Evolutionary conservation across 2,329 filamentous ascomycete genomes (phyloP).

Genomic region (Fusarium sp.): DNA sequence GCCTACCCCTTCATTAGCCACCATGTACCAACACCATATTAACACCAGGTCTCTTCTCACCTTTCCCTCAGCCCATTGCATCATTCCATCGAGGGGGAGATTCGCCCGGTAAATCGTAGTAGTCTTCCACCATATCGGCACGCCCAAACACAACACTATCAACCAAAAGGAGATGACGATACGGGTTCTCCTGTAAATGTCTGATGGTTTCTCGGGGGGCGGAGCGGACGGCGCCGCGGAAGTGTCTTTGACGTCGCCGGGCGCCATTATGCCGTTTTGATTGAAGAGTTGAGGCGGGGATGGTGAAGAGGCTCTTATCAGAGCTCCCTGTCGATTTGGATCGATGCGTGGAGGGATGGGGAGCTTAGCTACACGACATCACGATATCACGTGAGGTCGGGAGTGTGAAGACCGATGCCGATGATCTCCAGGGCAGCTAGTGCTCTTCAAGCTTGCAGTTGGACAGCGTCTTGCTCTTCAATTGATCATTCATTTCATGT

Average conservation of each 20-base stretch:
- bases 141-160: slow-evolving; percentile 81
- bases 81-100: slow-evolving; percentile 86
- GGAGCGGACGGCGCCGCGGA: slow-evolving; percentile 47
- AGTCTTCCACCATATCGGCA: slow-evolving; percentile 96
- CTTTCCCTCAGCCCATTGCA: slow-evolving; percentile 90
- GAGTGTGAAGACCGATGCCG: slow-evolving; percentile 32
- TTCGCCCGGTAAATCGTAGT: slow-evolving; percentile 91
- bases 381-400: slow-evolving; percentile 43
- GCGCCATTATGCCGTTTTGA: slow-evolving; percentile 37
- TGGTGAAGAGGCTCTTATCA: slow-evolving; percentile 21
- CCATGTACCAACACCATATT: accelerated
- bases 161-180: slow-evolving; percentile 93
- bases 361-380: slow-evolving; percentile 41
- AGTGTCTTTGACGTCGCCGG: slow-evolving; percentile 33
- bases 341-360: slow-evolving; percentile 18
- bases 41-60: slow-evolving; percentile 56
- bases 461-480: background rate
- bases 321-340: slow-evolving; percentile 15
- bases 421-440: background rate
- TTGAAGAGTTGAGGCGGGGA: slow-evolving; percentile 12
- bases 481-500: background rate
- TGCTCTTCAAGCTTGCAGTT: background rate
- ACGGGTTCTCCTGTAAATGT: slow-evolving; percentile 73
- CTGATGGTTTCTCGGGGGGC: slow-evolving; percentile 81
- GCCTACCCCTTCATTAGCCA: slow-evolving; percentile 63